Percentiles rank a stretch among this genome's conserved stretches.
Evolutionary conservation across 768 basidiomycete species (phyloP).

Genomic region (Gloeopeniophorella convolvens): DNA sequence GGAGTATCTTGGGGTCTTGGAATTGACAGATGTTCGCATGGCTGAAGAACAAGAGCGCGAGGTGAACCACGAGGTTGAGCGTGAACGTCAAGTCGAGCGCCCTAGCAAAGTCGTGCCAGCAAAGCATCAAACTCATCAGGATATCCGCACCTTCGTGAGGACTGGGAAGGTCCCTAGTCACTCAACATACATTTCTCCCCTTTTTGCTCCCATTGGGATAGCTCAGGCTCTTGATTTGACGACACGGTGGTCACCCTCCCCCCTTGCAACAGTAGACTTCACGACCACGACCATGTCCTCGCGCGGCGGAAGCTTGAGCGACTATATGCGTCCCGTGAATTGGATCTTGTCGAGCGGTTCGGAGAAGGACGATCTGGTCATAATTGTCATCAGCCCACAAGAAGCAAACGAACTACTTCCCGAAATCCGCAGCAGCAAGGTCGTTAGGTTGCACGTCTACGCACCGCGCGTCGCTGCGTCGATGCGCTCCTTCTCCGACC

Average conservation of each 20-base stretch:
- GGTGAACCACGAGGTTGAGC: slow-evolving; percentile 13
- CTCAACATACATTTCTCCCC: not conserved
- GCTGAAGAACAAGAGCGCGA: slow-evolving; percentile 18
- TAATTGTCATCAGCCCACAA: slow-evolving; percentile 6
- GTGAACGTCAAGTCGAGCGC: slow-evolving; percentile 6
- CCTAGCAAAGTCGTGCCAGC: slow-evolving; percentile 5
- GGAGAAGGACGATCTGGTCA: not conserved
- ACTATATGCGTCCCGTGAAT: slow-evolving; percentile 14
- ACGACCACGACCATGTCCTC: not conserved
- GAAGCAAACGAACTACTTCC: slow-evolving; percentile 11
- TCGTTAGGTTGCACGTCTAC: slow-evolving; percentile 9
- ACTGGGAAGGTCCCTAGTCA: not conserved
- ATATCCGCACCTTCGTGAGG: slow-evolving; percentile 2
- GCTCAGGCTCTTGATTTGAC: not conserved
- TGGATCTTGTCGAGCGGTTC: slow-evolving; percentile 13
- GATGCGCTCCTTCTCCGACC: slow-evolving; percentile 11
- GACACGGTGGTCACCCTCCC: slow-evolving; percentile 3
- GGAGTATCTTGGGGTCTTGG: not conserved
- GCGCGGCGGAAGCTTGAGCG: not conserved
- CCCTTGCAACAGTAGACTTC: slow-evolving; percentile 10
- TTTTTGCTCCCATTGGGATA: not conserved
- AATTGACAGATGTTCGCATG: not conserved
- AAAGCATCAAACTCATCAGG: not conserved
- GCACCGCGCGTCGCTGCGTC: slow-evolving; percentile 3
- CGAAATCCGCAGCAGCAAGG: not conserved